phyloP scores from a whole-genome alignment of 2,329 filamentous ascomycete species.

The Verticillium dahliae region DNA sequence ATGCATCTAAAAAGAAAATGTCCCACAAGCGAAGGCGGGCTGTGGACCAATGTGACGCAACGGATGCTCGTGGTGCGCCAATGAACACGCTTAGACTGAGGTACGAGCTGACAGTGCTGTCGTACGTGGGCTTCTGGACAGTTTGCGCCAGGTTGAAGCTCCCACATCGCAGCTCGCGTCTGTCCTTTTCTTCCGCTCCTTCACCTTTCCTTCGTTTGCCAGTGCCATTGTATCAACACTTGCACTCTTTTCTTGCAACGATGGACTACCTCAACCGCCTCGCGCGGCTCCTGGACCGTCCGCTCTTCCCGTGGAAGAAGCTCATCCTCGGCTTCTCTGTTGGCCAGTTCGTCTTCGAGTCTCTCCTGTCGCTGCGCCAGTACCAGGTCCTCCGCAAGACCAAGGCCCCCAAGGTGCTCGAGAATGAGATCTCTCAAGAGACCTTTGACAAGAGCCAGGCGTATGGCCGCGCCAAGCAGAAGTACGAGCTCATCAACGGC shows the following conservation, averaged over 20 bases:
- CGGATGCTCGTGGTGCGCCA: not conserved
- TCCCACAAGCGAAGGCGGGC: not conserved
- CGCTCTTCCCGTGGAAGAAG: constrained; percentile 94
- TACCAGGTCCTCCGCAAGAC: constrained; percentile 78
- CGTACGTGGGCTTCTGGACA: not conserved
- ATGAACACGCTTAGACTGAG: not conserved
- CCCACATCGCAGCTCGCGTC: constrained; percentile 5
- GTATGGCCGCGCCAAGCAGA: constrained; percentile 92
- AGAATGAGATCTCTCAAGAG: constrained; percentile 80
- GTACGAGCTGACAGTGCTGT: not conserved
- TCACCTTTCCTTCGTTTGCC: not conserved
- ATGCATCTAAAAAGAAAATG: not conserved
- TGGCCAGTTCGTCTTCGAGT: constrained; percentile 85
- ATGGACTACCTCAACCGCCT: constrained; percentile 48
- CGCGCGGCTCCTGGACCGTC: constrained; percentile 80
- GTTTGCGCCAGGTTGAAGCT: not conserved
- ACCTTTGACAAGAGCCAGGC: constrained; percentile 94
- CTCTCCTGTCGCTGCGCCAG: constrained; percentile 82
- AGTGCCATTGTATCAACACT: not conserved
- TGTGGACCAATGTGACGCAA: constrained; percentile 1
- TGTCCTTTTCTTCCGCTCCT: constrained; percentile 4
- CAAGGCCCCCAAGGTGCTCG: constrained; percentile 76
- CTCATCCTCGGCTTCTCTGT: constrained; percentile 92
- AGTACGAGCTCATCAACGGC: constrained; percentile 75
- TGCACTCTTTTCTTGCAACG: not conserved